A percentile compares a stretch with the other conserved stretches of the same genome.
phyloP scores from a whole-genome alignment of 305 asterid genomes.

The Fraxinus sp. region DNA sequence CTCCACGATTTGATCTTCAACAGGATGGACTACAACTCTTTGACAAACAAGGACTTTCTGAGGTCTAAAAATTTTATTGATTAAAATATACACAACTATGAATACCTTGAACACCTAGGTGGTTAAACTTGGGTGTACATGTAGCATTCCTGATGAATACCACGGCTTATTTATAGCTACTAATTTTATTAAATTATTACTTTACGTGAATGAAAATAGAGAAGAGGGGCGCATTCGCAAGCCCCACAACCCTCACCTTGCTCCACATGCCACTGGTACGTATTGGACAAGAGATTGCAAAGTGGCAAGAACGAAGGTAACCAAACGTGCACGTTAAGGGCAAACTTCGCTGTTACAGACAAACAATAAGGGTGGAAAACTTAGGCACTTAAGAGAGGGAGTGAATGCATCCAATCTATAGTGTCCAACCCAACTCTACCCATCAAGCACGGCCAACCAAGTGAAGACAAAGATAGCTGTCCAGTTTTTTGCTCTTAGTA shows the following conservation, averaged over 20 bases:
- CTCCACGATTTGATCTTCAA: too few relatives aligned
- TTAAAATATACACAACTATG: background rate
- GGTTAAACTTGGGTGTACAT: too few relatives aligned
- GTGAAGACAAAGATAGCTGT: too few relatives aligned
- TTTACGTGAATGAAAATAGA: background rate
- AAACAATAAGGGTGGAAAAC: background rate
- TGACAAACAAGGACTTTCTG: background rate
- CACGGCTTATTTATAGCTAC: background rate
- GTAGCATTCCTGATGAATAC: background rate
- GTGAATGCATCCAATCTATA: background rate
- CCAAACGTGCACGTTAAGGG: constrained; percentile 34
- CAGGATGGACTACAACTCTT: too few relatives aligned
- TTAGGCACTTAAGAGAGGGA: background rate
- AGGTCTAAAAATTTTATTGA: background rate
- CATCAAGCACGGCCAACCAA: too few relatives aligned
- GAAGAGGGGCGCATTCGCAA: background rate
- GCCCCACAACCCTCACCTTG: background rate
- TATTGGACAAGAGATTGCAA: constrained; percentile 25
- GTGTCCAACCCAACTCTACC: too few relatives aligned
- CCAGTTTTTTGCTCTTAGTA: too few relatives aligned
- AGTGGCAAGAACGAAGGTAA: constrained; percentile 40
- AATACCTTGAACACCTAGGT: too few relatives aligned
- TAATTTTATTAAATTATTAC: too few relatives aligned
- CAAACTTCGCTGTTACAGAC: background rate
- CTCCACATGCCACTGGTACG: background rate